Evolutionary conservation across 2,329 filamentous ascomycete species (phyloP).

Genomic region (Fusarium secorum): DNA sequence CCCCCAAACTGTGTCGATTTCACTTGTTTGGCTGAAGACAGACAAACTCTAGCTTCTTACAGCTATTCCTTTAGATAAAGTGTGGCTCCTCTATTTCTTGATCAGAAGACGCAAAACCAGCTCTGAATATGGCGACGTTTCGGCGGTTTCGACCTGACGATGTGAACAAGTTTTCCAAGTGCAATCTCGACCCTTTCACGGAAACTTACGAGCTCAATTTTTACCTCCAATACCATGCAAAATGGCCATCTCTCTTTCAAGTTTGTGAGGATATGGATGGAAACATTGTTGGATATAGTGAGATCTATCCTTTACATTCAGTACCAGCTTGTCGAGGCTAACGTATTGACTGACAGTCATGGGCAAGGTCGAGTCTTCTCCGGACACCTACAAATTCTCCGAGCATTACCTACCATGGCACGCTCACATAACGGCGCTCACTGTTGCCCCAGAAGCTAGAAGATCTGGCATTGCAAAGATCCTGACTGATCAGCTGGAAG

Average conservation of each 20-base stretch:
- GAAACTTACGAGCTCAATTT: slow-evolving; percentile 97
- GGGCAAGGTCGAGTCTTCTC: slow-evolving; percentile 93
- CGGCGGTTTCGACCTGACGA: slow-evolving; percentile 85
- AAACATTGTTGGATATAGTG: slow-evolving; percentile 95
- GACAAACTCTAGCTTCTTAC: background rate
- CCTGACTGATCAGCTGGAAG: slow-evolving; percentile 81
- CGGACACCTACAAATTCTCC: slow-evolving; percentile 75
- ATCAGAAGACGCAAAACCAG: background rate
- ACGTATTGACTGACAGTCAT: slow-evolving; percentile 74
- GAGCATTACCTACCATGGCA: slow-evolving; percentile 99
- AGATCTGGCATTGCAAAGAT: slow-evolving; percentile 87
- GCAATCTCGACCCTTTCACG: slow-evolving; percentile 95
- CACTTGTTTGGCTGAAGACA: background rate
- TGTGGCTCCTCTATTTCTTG: background rate
- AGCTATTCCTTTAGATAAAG: background rate
- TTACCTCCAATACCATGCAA: slow-evolving; percentile 94
- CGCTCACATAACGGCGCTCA: slow-evolving; percentile 95
- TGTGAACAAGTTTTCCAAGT: slow-evolving; percentile 88
- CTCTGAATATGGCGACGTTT: slow-evolving; percentile 62
- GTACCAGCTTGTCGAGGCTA: slow-evolving; percentile 14
- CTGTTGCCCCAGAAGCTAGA: slow-evolving; percentile 85
- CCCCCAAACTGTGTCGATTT: background rate
- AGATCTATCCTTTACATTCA: slow-evolving; percentile 42
- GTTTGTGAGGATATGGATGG: slow-evolving; percentile 86
- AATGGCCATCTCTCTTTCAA: slow-evolving; percentile 95